phyloP scores from a whole-genome alignment of 768 basidiomycete genomes.

The Collybia sordida region DNA sequence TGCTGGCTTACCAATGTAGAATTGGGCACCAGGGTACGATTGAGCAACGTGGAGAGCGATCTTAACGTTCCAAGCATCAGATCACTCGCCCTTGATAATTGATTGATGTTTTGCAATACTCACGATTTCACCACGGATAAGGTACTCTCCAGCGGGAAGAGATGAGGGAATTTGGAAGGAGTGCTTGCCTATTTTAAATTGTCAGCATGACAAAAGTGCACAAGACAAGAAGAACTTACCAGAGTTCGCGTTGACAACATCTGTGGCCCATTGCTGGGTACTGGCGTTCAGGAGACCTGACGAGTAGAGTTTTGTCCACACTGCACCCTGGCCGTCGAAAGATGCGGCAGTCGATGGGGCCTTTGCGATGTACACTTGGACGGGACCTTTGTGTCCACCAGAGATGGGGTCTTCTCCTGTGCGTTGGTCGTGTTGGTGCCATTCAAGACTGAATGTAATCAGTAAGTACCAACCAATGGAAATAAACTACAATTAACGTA shows the following conservation, averaged over 20 bases:
- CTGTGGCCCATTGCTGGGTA: conserved; percentile 39
- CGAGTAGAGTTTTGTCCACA: conserved; percentile 55
- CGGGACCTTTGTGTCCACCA: conserved; percentile 48
- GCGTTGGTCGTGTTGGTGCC: conserved; percentile 53
- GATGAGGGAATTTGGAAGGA: conserved; percentile 40
- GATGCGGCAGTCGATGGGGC: conserved; percentile 42
- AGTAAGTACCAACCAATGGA: neutral
- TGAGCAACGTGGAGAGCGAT: conserved; percentile 38
- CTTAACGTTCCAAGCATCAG: conserved; percentile 6
- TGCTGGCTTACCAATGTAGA: conserved; percentile 38
- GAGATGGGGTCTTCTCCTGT: conserved; percentile 52
- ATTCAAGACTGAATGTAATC: conserved; percentile 37
- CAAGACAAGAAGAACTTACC: conserved; percentile 19
- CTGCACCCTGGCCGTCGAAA: conserved; percentile 46
- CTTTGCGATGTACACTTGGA: conserved; percentile 50
- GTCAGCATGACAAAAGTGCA: too few relatives aligned
- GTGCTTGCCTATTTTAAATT: conserved; percentile 23
- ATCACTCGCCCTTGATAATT: too few relatives aligned
- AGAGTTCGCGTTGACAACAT: conserved; percentile 42
- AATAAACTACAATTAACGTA: conserved; percentile 11
- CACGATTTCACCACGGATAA: conserved; percentile 49
- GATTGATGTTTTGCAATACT: conserved; percentile 8
- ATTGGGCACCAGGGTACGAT: conserved; percentile 49
- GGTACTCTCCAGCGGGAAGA: conserved; percentile 49
- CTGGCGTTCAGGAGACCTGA: conserved; percentile 41